Evolutionary conservation across 805 yeast genomes (phyloP).

Genomic region (Ogataea ramenticola): DNA sequence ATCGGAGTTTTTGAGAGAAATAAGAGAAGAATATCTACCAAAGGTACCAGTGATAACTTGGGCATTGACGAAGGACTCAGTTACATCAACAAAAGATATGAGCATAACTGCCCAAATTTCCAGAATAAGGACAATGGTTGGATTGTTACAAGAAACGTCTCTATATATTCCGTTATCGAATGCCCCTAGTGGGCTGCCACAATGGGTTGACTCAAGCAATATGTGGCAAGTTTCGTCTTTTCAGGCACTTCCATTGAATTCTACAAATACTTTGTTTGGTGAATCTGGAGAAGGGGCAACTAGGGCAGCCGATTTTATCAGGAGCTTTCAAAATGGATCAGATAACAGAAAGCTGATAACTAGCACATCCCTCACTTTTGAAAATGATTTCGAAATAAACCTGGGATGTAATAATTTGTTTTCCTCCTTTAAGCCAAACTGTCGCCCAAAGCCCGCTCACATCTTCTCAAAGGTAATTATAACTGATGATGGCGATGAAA

Average conservation of each 20-base stretch:
- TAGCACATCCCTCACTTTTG: slow-evolving; percentile 2
- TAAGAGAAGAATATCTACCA: slow-evolving; percentile 66
- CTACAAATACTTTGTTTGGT: slow-evolving; percentile 33
- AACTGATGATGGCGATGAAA: slow-evolving; percentile 3
- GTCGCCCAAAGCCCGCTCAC: slow-evolving; percentile 3
- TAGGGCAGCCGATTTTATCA: slow-evolving; percentile 37
- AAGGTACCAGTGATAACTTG: slow-evolving; percentile 40
- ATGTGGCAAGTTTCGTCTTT: slow-evolving; percentile 38
- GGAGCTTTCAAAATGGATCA: slow-evolving; percentile 14
- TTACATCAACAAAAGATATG: slow-evolving; percentile 4
- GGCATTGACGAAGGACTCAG: slow-evolving; percentile 23
- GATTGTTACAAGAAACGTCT: slow-evolving; percentile 40
- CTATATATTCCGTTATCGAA: slow-evolving; percentile 47
- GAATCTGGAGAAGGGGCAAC: slow-evolving; percentile 19
- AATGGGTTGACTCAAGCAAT: slow-evolving; percentile 18
- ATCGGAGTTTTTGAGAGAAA: slow-evolving; percentile 36
- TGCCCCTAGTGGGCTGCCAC: slow-evolving; percentile 12
- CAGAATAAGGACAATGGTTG: slow-evolving; percentile 38
- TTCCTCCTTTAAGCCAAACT: no score
- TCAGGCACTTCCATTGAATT: slow-evolving; percentile 36
- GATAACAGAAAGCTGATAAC: slow-evolving; percentile 5
- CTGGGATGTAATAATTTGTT: background rate
- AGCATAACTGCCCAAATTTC: slow-evolving; percentile 21
- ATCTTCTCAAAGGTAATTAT: slow-evolving; percentile 24
- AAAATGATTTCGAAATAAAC: background rate